Evolutionary conservation across 768 basidiomycete species (phyloP).

Genomic region (Rhizopogon roseolus): DNA sequence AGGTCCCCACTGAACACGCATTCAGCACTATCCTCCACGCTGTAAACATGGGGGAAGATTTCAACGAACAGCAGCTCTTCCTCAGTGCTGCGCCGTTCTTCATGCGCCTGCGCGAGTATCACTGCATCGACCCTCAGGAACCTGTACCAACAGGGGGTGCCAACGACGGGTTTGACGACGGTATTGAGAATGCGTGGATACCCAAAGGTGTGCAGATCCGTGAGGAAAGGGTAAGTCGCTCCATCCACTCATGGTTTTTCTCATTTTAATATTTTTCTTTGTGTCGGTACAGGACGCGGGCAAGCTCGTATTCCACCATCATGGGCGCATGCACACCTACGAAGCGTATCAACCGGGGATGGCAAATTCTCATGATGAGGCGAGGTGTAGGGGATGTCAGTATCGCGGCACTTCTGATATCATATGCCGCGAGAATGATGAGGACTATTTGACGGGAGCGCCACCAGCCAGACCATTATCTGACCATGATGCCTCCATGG

Average conservation of each 20-base stretch:
- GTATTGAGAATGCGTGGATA: conserved; percentile 40
- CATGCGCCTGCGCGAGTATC: conserved; percentile 55
- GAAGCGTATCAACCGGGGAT: conserved; percentile 34
- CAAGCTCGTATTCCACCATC: neutral
- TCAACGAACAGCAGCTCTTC: conserved; percentile 29
- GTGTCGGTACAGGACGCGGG: neutral
- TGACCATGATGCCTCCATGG: neutral
- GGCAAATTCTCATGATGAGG: conserved; percentile 38
- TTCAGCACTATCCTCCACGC: conserved; percentile 16
- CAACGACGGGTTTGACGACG: conserved; percentile 25
- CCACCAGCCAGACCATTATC: too few relatives aligned
- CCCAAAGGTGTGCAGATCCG: conserved; percentile 13
- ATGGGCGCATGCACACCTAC: conserved; percentile 28
- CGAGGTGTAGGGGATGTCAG: conserved; percentile 30
- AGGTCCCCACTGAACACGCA: conserved; percentile 18
- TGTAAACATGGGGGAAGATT: conserved; percentile 18
- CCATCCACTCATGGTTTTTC: neutral
- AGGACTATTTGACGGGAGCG: neutral
- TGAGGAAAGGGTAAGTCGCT: conserved; percentile 21
- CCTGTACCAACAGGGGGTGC: conserved; percentile 21
- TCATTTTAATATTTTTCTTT: neutral
- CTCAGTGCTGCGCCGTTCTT: conserved; percentile 49
- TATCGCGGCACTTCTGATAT: conserved; percentile 24
- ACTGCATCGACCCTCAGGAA: conserved; percentile 38
- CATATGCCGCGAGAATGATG: conserved; percentile 12